A percentile compares a stretch with the other conserved stretches of the same genome.
Evolutionary conservation across 495 filamentous ascomycete species (phyloP).

Genomic region (Talaromyces adpressus): DNA sequence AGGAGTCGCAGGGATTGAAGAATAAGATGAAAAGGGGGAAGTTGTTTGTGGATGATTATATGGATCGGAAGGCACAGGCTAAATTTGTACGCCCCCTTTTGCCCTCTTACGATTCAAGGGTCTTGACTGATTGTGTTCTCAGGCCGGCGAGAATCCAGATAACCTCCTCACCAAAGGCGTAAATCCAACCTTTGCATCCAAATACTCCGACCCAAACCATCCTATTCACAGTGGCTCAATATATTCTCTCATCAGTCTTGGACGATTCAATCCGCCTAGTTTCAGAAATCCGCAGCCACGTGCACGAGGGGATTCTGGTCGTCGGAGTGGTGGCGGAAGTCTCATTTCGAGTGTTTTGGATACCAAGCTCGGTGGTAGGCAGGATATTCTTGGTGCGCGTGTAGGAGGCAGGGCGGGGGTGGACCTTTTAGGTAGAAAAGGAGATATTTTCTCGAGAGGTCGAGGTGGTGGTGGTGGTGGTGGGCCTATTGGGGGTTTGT

Average conservation of each 20-base stretch:
- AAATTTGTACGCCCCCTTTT: constrained; percentile 48
- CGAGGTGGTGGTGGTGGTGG: background rate
- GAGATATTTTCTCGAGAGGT: background rate
- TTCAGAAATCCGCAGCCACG: background rate
- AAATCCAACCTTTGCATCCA: constrained; percentile 32
- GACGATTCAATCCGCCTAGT: constrained; percentile 16
- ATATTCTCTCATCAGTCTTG: constrained; percentile 35
- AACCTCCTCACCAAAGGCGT: constrained; percentile 2
- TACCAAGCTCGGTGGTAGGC: background rate
- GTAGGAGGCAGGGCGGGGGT: background rate
- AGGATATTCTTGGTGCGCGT: background rate
- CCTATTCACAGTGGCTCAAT: constrained; percentile 32
- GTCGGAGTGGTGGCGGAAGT: background rate
- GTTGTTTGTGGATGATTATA: constrained; percentile 29
- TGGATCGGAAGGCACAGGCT: constrained; percentile 44
- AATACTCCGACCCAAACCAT: constrained; percentile 50
- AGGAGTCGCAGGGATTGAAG: background rate
- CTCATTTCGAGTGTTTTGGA: background rate
- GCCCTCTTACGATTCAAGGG: no score
- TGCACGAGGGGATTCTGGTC: background rate
- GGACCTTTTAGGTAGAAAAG: background rate
- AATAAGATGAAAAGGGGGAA: constrained; percentile 2
- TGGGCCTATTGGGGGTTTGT: background rate
- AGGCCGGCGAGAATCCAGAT: constrained; percentile 23
- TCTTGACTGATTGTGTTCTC: background rate